Evolutionary conservation across 805 yeast species (phyloP).

Genomic region (Hanseniaspora singularis): DNA sequence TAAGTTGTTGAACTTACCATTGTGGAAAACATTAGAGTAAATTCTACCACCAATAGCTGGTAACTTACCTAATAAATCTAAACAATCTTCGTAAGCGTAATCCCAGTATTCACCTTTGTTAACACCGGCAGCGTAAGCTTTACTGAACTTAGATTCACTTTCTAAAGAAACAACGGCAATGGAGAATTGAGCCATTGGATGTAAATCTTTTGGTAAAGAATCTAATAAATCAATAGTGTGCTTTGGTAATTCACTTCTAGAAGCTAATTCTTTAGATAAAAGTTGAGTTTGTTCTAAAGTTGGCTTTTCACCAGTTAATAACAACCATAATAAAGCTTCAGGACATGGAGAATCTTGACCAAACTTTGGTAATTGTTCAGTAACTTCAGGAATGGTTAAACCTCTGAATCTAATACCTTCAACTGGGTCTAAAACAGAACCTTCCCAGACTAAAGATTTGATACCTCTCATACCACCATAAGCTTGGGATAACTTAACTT

Average conservation of each 20-base stretch:
- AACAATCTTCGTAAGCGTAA: constrained; percentile 68
- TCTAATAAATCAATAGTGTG: constrained; percentile 64
- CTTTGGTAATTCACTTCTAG: constrained; percentile 64
- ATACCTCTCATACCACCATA: constrained; percentile 90
- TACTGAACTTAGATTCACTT: constrained; percentile 70
- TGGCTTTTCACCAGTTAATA: constrained; percentile 76
- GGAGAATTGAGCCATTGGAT: constrained; percentile 85
- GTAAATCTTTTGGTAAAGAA: constrained; percentile 61
- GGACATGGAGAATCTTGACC: constrained; percentile 65
- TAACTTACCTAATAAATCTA: constrained; percentile 68
- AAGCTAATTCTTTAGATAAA: constrained; percentile 64
- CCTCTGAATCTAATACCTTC: constrained; percentile 85
- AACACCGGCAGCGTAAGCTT: constrained; percentile 76
- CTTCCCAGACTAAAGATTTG: constrained; percentile 79
- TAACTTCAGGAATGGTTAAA: constrained; percentile 68
- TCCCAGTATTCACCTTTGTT: constrained; percentile 76
- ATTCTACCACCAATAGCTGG: constrained; percentile 73
- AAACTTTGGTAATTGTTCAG: constrained; percentile 61
- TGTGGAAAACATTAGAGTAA: constrained; percentile 74
- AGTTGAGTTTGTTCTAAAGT: constrained; percentile 57
- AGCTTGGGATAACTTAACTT: constrained; percentile 64
- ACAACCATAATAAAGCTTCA: constrained; percentile 72
- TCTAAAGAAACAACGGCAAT: constrained; percentile 73
- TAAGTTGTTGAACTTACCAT: constrained; percentile 45
- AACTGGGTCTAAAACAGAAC: constrained; percentile 70